A percentile compares a stretch with the other conserved stretches of the same genome.
Evolutionary conservation across 148 eudicot species (phyloP).

Genomic region (Arbutus unedo): DNA sequence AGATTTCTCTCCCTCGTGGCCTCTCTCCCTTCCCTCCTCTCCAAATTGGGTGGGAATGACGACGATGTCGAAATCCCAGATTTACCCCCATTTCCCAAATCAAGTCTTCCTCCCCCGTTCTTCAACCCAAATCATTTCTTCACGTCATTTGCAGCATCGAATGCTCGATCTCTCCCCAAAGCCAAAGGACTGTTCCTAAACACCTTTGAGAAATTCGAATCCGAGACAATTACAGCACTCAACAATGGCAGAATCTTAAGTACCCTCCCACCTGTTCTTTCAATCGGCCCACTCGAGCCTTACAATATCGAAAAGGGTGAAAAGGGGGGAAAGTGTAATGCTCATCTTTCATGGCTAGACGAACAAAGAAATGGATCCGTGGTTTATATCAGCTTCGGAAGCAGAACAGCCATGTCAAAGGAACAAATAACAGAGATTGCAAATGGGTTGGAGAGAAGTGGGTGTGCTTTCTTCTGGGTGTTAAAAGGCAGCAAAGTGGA

Average conservation of each 20-base stretch:
- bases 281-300: conserved; percentile 25
- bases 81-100: conserved; percentile 20
- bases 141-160: conserved; percentile 16
- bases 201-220: conserved; percentile 31
- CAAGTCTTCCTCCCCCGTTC: conserved; percentile 45
- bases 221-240: conserved; percentile 21
- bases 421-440: conserved; percentile 44
- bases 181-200: conserved; percentile 26
- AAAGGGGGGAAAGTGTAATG: background rate
- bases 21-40: conserved; percentile 21
- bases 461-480: conserved; percentile 42
- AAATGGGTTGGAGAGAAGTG: conserved; percentile 35
- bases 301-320: background rate
- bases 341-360: conserved; percentile 31
- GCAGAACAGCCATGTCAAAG: conserved; percentile 35
- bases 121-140: conserved; percentile 32
- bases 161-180: background rate
- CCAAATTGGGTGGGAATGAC: background rate
- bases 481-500: conserved; percentile 41
- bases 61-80: conserved; percentile 29
- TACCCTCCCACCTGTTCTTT: conserved; percentile 19
- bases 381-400: conserved; percentile 43
- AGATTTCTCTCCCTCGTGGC: conserved; percentile 33
- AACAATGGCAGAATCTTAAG: conserved; percentile 18
- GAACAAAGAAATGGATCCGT: conserved; percentile 31